Evolutionary conservation across 306 rosid genomes (phyloP).

Genomic region (Fragaria vesca): DNA sequence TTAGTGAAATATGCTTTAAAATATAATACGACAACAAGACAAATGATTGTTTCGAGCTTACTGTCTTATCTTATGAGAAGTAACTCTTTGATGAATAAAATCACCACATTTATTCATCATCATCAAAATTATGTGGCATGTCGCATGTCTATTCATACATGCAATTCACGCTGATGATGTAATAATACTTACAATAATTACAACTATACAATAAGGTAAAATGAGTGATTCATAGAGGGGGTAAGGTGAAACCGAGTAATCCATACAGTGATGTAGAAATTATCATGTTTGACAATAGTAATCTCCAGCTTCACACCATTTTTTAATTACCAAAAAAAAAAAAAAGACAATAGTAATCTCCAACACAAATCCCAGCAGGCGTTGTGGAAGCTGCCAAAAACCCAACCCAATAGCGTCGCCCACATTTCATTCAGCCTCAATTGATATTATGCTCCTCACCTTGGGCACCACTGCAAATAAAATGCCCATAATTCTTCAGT

Average conservation of each 20-base stretch:
- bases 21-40: too few relatives aligned
- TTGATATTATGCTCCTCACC: background rate
- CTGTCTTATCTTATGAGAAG: too few relatives aligned
- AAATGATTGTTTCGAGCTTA: too few relatives aligned
- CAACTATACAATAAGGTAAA: background rate
- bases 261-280: too few relatives aligned
- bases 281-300: background rate
- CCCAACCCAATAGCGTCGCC: background rate
- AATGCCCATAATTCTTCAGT: background rate
- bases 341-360: background rate
- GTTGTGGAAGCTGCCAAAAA: constrained; percentile 14
- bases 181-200: too few relatives aligned
- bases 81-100: too few relatives aligned
- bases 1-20: too few relatives aligned
- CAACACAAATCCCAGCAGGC: background rate
- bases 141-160: too few relatives aligned
- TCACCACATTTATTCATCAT: too few relatives aligned
- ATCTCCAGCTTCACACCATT: background rate
- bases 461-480: constrained; percentile 1
- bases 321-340: too few relatives aligned
- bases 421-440: background rate
- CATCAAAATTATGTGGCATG: too few relatives aligned
- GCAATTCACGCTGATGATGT: too few relatives aligned
- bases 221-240: background rate
- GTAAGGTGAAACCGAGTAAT: background rate